phyloP scores from a whole-genome alignment of 1,284 basidiomycete genomes.

The Sporisorium reilianum region DNA sequence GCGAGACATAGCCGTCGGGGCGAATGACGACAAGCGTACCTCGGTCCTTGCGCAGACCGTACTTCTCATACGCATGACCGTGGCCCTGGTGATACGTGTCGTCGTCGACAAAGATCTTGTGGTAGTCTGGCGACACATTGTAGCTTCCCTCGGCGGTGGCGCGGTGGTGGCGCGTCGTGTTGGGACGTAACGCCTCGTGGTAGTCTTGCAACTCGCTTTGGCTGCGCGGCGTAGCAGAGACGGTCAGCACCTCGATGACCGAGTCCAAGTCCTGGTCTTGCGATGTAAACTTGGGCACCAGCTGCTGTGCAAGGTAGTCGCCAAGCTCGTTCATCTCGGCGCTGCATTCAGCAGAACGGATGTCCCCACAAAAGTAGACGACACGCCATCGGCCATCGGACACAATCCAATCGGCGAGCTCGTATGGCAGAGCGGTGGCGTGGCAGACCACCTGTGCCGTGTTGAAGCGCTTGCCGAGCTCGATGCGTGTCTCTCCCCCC shows the following conservation, averaged over 20 bases:
- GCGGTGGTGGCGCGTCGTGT: conserved; percentile 24
- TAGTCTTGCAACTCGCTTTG: conserved; percentile 24
- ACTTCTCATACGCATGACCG: conserved; percentile 33
- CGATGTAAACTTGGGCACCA: conserved; percentile 25
- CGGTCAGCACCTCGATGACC: conserved; percentile 42
- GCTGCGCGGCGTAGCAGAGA: conserved; percentile 23
- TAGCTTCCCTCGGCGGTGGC: conserved; percentile 22
- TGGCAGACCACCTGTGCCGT: conserved; percentile 28
- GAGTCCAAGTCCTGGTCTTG: conserved; percentile 33
- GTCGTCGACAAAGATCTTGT: conserved; percentile 44
- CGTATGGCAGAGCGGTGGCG: conserved; percentile 32
- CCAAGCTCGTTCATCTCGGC: conserved; percentile 25
- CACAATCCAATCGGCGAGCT: conserved; percentile 41
- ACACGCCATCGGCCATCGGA: conserved; percentile 35
- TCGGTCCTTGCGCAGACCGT: conserved; percentile 18
- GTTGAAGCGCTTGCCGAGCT: conserved; percentile 38
- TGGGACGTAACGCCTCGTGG: conserved; percentile 20
- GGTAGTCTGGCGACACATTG: conserved; percentile 33
- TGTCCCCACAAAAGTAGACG: conserved; percentile 40
- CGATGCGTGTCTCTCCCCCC: conserved; percentile 35
- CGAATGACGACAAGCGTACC: conserved; percentile 38
- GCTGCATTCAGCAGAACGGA: conserved; percentile 14
- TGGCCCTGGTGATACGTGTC: conserved; percentile 39
- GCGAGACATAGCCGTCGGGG: conserved; percentile 42
- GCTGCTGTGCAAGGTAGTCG: conserved; percentile 13